These are phyloP conservation scores for Pseudoturritis turrita DNA, from an alignment of 345 rosid genomes.

Conservation along the genomic window DNA sequence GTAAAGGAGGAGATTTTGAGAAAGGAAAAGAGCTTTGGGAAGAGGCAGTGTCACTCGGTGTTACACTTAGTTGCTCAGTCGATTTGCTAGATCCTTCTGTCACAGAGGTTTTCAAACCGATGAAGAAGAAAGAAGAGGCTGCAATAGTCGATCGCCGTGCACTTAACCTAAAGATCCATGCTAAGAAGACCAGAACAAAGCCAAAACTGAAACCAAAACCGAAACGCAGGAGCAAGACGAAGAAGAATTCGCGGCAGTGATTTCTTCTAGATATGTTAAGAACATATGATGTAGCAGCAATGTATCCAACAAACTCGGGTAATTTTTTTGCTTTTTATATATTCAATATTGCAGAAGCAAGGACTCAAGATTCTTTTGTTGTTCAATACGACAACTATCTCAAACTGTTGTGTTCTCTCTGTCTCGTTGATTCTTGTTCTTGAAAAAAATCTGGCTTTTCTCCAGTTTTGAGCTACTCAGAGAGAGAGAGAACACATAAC, in stretches of 20 bases:
- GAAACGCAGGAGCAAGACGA: slow-evolving; percentile 16
- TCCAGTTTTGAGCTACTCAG: not conserved
- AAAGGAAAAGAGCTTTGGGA: slow-evolving; percentile 77
- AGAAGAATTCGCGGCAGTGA: not conserved
- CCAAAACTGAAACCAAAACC: slow-evolving; percentile 23
- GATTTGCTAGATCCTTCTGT: slow-evolving; percentile 54
- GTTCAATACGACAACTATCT: not conserved
- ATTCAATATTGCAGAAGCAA: not conserved
- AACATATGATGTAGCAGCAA: slow-evolving; percentile 1
- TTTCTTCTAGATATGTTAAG: not conserved
- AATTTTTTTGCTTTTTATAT: not conserved
- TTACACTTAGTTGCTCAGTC: slow-evolving; percentile 39
- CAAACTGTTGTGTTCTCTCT: not conserved
- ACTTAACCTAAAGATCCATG: slow-evolving; percentile 24
- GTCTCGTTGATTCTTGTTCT: not conserved
- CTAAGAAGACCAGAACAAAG: slow-evolving; percentile 26
- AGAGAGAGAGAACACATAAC: not conserved
- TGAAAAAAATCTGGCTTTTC: not conserved
- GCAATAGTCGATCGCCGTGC: slow-evolving; percentile 28
- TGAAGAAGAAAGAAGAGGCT: slow-evolving; percentile 43
- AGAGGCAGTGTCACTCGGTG: slow-evolving; percentile 49
- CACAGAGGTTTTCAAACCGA: slow-evolving; percentile 57
- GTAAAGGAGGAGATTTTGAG: slow-evolving; percentile 66
- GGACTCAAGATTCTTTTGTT: not conserved
- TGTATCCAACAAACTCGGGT: not conserved